Conservation (phyloP, 2,329 filamentous ascomycete species). For the Aureobasidium sp. region DNA sequence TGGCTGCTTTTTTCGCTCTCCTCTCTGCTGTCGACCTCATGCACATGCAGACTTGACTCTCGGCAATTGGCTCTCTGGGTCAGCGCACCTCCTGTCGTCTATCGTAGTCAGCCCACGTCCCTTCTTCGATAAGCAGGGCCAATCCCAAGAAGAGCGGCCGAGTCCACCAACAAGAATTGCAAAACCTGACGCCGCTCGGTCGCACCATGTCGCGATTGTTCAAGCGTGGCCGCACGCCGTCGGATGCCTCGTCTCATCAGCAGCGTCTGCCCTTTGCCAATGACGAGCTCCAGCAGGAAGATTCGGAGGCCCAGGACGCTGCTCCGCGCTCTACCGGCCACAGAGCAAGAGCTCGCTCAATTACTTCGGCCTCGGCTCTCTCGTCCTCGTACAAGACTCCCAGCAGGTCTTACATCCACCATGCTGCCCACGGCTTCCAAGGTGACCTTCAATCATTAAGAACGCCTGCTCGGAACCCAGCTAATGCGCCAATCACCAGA, state of each 20-base stretch:
- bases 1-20: background rate
- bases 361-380: constrained; percentile 16
- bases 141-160: background rate
- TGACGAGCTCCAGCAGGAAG: constrained; percentile 14
- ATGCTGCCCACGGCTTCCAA: constrained; percentile 18
- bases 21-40: background rate
- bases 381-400: constrained; percentile 25
- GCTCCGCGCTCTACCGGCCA: constrained; percentile 7
- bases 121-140: background rate
- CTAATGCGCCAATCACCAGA: constrained; percentile 28
- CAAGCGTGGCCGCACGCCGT: constrained; percentile 12
- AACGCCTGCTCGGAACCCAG: background rate
- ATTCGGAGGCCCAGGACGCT: constrained; percentile 5
- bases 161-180: background rate
- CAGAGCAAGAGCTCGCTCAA: constrained; percentile 13
- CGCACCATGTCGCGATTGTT: constrained; percentile 12
- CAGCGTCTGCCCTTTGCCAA: constrained; percentile 16
- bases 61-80: background rate
- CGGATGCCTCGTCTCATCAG: constrained; percentile 14
- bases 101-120: background rate
- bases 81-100: background rate
- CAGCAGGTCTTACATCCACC: constrained; percentile 27
- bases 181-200: background rate
- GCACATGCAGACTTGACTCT: constrained; percentile 4
- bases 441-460: background rate